Evolutionary conservation across 2,329 filamentous ascomycete genomes (phyloP).

Genomic region (Tolypocladium guangdongense): DNA sequence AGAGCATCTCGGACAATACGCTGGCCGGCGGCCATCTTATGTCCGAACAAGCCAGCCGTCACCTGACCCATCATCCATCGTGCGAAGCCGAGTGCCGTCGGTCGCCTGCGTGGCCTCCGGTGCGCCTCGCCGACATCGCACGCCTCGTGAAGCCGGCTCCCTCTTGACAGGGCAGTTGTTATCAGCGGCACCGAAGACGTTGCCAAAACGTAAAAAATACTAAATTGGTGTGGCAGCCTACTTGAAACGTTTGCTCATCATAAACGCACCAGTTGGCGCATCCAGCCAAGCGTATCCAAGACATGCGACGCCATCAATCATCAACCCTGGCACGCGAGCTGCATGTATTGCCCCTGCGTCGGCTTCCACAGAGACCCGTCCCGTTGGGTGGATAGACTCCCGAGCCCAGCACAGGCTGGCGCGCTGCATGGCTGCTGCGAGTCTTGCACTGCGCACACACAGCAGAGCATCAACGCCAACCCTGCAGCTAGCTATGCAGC

Average conservation of each 20-base stretch:
- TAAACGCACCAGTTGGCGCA: too few species aligned
- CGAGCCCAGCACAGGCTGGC: too few species aligned
- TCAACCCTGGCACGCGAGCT: not conserved
- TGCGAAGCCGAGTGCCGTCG: too few species aligned
- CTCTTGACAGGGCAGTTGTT: too few species aligned
- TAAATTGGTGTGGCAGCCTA: not conserved
- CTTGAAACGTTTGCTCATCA: not conserved
- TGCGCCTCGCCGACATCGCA: not conserved
- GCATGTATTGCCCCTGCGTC: not conserved
- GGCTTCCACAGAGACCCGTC: not conserved
- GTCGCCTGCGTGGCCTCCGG: not conserved
- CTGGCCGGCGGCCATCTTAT: not conserved
- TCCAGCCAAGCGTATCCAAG: too few species aligned
- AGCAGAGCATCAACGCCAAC: too few species aligned
- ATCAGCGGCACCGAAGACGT: not conserved
- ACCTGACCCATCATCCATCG: too few species aligned
- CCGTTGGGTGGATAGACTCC: not conserved
- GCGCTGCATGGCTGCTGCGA: too few species aligned
- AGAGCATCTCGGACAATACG: too few species aligned
- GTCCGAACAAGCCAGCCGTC: not conserved
- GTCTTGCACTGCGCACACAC: too few species aligned
- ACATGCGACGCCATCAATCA: not conserved
- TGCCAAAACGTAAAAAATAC: not conserved
- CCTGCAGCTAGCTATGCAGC: too few species aligned
- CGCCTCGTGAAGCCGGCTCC: too few species aligned